Evolutionary conservation across 2,329 filamentous ascomycete genomes (phyloP), one percentile per base, ranked within the genome.

Genomic region (Fonsecaea multimorphosa): DNA sequence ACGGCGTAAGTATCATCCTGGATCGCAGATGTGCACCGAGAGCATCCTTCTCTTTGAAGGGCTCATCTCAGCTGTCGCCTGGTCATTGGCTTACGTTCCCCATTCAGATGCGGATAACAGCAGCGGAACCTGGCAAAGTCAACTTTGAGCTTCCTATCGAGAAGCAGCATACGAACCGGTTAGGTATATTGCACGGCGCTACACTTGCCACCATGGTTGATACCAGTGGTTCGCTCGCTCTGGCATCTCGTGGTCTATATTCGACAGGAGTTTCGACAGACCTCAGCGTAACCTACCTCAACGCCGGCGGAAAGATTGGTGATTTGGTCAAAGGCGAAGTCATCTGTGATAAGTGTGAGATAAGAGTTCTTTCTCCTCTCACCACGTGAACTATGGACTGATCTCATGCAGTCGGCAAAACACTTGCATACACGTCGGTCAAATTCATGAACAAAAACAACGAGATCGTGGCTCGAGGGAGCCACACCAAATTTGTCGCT

Each of bases 221-320:
- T 70, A 83, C 89, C 0, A 87, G 88, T 3, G 88, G 88, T 24
- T 89, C 86, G 16, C 78, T 90, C 9, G 87, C 87, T 8, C 85
- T 90, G 46, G 88, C 87, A 6, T 89, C 87, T 0, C 80, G 84
- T 36, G 87, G 88, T 0, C 80, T 90, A 1, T 89, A 86, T 73
- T 83, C 87, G 22, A 90, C 87, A 0, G 87, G 87, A 7, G 87
- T 90, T 1, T 88, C 86, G 1, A 90, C 87, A 2, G 87, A 90
- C 75, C 75, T 90, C 9, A 89, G 84, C 69, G 84, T 90, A 3
- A 89, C 87, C 1, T 90, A 89, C 71, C 77, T 90, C 14, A 85
- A 80, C 58, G 86, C 86, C 1, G 87, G 88, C 7, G 87, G 87
- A 6, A 87, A 85, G 70, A 79, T 89, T 4, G 87, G 87, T 3